Percentiles rank a stretch among this genome's conserved stretches.
Evolutionary conservation across 129 eudicot species (phyloP).

Genomic region (Calendula officinalis): DNA sequence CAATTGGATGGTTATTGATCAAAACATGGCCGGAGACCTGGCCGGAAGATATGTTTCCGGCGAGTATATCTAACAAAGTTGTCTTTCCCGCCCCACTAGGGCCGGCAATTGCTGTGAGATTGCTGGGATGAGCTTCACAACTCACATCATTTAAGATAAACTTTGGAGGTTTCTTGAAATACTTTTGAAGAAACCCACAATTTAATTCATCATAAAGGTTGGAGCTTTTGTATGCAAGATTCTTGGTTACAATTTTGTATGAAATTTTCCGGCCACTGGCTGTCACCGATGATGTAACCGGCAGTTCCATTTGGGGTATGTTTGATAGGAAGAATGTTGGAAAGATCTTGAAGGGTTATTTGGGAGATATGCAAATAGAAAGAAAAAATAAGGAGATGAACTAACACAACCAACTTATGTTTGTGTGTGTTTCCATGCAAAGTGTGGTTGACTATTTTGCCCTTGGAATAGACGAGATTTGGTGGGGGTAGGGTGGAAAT

Average conservation of each 20-base stretch:
- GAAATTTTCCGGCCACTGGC: slow-evolving; percentile 29
- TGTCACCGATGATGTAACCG: slow-evolving; percentile 42
- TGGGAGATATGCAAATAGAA: slow-evolving; percentile 29
- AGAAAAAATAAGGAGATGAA: slow-evolving; percentile 49
- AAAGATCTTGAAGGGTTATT: slow-evolving; percentile 28
- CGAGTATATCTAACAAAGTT: slow-evolving; percentile 64
- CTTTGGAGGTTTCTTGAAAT: slow-evolving; percentile 41
- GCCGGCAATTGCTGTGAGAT: slow-evolving; percentile 75
- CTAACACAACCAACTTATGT: slow-evolving; percentile 66
- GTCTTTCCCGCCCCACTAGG: slow-evolving; percentile 92
- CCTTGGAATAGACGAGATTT: slow-evolving; percentile 30
- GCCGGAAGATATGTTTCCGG: slow-evolving; percentile 48
- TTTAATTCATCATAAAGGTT: slow-evolving; percentile 34
- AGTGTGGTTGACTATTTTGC: slow-evolving; percentile 33
- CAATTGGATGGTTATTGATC: slow-evolving; percentile 48
- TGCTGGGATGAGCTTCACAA: slow-evolving; percentile 63
- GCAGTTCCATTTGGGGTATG: slow-evolving; percentile 59
- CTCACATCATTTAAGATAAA: slow-evolving; percentile 59
- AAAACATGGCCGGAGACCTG: slow-evolving; percentile 65
- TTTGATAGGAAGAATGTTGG: slow-evolving; percentile 19
- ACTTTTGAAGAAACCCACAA: slow-evolving; percentile 29
- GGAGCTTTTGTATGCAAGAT: slow-evolving; percentile 46
- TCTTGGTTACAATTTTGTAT: slow-evolving; percentile 54
- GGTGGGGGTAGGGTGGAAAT: slow-evolving; percentile 50
- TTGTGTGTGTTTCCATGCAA: slow-evolving; percentile 34